phyloP scores from a whole-genome alignment of 78 protist species.

The Dictyostelium firmibasis region DNA sequence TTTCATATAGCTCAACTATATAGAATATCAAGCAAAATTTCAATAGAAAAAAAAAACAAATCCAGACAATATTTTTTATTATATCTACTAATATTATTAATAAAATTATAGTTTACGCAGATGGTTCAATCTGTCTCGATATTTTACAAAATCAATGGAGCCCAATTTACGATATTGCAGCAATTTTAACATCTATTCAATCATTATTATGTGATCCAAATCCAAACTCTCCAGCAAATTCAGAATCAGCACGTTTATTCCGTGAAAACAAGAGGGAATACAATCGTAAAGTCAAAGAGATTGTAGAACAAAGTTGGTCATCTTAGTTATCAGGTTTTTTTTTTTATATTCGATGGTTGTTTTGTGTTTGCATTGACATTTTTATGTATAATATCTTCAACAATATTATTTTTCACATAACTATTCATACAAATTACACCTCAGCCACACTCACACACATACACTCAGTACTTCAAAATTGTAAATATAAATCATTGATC shows the following conservation, averaged over 20 bases:
- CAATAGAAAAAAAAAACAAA: not conserved
- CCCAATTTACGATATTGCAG: conserved; percentile 99
- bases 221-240: conserved; percentile 99
- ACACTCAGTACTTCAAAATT: not conserved
- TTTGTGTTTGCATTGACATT: not conserved
- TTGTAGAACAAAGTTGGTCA: conserved; percentile 97
- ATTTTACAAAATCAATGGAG: conserved; percentile 99
- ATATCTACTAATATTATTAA: not conserved
- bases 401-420: not conserved
- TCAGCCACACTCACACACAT: not conserved
- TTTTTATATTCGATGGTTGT: not conserved
- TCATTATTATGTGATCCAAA: conserved; percentile 99
- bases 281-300: conserved; percentile 94
- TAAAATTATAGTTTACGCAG: conserved; percentile 93
- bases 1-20: not conserved
- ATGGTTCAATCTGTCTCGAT: conserved; percentile 99
- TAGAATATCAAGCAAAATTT: not conserved
- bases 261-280: conserved; percentile 97
- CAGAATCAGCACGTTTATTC: conserved; percentile 98
- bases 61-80: not conserved
- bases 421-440: not conserved
- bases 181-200: conserved; percentile 99
- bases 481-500: not conserved
- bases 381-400: not conserved
- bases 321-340: not conserved